Conservation (phyloP, 148 eudicot species). For the Vaccinium corymbosum region DNA sequence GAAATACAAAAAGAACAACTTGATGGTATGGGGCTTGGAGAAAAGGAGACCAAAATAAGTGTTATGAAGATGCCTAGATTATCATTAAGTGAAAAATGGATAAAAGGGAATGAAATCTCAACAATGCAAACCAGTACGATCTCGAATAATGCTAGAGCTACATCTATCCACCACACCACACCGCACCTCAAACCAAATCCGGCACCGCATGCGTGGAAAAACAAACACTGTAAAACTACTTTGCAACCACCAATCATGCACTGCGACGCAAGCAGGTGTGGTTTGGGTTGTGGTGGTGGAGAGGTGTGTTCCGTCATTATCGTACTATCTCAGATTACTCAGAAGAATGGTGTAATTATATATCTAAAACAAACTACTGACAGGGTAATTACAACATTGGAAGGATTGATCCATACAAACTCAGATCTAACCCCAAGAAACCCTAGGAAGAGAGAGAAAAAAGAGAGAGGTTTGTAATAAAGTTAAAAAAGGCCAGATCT, state of each 20-base stretch:
- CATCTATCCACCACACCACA: no score
- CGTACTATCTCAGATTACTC: no score
- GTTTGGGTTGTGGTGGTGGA: no score
- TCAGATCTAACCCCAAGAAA: not conserved
- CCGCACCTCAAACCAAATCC: no score
- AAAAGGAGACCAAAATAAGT: not conserved
- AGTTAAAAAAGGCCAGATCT: conserved; percentile 13
- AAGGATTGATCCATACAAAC: not conserved
- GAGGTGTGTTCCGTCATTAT: no score
- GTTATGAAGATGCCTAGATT: not conserved
- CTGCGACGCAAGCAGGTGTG: no score
- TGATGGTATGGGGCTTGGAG: not conserved
- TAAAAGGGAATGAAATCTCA: not conserved
- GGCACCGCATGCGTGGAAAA: no score
- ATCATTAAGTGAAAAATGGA: not conserved
- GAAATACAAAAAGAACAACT: not conserved
- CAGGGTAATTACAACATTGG: not conserved
- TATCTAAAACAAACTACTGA: not conserved
- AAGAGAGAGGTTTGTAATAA: not conserved
- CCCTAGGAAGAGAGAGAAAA: not conserved
- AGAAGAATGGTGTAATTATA: no score
- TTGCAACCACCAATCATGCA: no score
- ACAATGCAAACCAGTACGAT: not conserved
- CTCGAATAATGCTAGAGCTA: no score
- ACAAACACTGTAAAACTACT: no score